Evolutionary conservation across 2,329 filamentous ascomycete species (phyloP), one percentile per base, ranked within the genome.

Genomic region (Pseudogymnoascus verrucosus): DNA sequence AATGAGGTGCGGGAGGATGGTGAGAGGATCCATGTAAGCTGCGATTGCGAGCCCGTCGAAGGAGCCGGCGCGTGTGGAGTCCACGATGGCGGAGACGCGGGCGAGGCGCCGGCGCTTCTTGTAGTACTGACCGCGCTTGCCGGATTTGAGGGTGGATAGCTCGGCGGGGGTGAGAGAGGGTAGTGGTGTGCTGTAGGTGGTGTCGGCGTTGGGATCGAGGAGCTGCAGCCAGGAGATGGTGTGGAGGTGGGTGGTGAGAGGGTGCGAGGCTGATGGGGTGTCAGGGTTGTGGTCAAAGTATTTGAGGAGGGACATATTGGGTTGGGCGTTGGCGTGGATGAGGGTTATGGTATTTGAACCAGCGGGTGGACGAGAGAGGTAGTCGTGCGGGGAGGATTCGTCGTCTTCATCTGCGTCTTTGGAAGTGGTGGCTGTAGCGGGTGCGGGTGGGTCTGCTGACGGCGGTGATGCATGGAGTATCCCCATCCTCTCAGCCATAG

Each of bases 201-300:
- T 82, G 74, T 98, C 95, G 31, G 85, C 79, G 37, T 84, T 78
- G 0, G 95, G 95, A 23, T 89, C 82, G 14, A 97, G 78, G 4
- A 99, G 84, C 76, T 98, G 93, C 1, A 99, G 84, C 93, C 93
- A 99, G 28, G 91, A 93, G 31, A 98, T 80, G 4, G 89, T 85
- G 70, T 93, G 88, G 61, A 99, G 84, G 73, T 95, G 88, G 14
- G 84, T 88, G 74, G 89, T 84, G 10, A 99, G 84, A 0, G 95
- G 93, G 73, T 98, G 95, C 62, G 80, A 74, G 54, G 70, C 80
- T 83, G 67, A 82, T 47, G 87, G 85, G 66, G 85, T 85, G 64
- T 84, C 83, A 68, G 82, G 79, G 76, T 96, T 91, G 77, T 88
- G 98, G 74, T 86, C 86, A 77, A 96, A 98, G 79, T 96, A 96